These are phyloP conservation scores for Erodium texanum DNA, from an alignment of 441 rosid genomes.

Conservation along the genomic window DNA sequence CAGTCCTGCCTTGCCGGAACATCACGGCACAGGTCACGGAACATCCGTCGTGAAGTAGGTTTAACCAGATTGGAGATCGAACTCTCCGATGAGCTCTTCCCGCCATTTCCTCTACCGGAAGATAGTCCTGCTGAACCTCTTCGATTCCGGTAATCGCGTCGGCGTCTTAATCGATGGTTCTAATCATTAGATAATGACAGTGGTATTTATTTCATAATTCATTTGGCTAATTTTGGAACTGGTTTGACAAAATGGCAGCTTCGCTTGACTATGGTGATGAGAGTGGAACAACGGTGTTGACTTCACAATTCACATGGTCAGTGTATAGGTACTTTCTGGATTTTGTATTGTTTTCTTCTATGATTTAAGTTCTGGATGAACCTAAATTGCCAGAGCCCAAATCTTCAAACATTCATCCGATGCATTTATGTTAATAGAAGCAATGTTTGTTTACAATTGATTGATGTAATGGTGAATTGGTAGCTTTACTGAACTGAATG, in stretches of 20 bases:
- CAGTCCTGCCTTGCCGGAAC: slow-evolving; percentile 62
- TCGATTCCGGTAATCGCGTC: slow-evolving; percentile 61
- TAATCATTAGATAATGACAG: no score
- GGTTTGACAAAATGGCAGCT: background rate
- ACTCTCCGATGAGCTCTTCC: slow-evolving; percentile 53
- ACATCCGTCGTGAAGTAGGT: slow-evolving; percentile 70
- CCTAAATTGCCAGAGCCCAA: no score
- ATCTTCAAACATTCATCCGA: no score
- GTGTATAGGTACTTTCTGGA: no score
- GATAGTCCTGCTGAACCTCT: slow-evolving; percentile 51
- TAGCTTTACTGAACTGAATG: background rate
- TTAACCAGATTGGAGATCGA: slow-evolving; percentile 40
- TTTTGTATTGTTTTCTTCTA: no score
- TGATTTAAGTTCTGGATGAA: no score
- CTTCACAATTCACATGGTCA: no score
- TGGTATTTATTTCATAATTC: no score
- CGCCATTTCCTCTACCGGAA: slow-evolving; percentile 53
- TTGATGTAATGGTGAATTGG: no score
- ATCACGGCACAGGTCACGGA: slow-evolving; percentile 75
- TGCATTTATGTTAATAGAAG: no score
- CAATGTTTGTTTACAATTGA: no score
- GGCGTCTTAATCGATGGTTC: slow-evolving; percentile 45
- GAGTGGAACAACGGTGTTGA: background rate
- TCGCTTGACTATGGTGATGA: background rate
- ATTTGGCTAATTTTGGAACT: no score